Evolutionary conservation across 768 basidiomycete genomes (phyloP).

Genomic region (Ramaria rubella): DNA sequence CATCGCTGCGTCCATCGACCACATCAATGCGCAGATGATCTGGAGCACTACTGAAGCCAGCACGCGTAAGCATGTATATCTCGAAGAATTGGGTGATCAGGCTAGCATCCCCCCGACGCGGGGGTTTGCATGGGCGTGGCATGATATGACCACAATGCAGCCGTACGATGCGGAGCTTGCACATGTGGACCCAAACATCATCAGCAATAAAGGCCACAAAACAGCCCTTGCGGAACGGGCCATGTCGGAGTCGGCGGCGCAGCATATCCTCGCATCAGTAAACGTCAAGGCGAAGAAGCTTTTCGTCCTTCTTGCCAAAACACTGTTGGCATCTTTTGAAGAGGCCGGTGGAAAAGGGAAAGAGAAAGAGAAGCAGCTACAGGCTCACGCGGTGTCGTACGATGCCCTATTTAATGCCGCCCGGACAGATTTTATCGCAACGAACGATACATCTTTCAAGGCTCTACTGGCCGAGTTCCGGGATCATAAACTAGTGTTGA

Average conservation of each 20-base stretch:
- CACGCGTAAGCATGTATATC: slow-evolving; percentile 33
- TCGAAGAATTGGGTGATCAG: slow-evolving; percentile 14
- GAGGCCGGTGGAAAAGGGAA: slow-evolving; percentile 25
- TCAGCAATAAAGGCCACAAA: slow-evolving; percentile 34
- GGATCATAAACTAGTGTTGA: slow-evolving; percentile 81
- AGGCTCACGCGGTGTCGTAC: slow-evolving; percentile 48
- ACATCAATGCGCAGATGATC: slow-evolving; percentile 75
- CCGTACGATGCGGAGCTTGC: slow-evolving; percentile 77
- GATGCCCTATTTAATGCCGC: slow-evolving; percentile 68
- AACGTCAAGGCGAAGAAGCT: slow-evolving; percentile 81
- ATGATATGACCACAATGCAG: slow-evolving; percentile 81
- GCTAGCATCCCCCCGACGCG: slow-evolving; percentile 20
- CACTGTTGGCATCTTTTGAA: slow-evolving; percentile 59
- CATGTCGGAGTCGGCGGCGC: slow-evolving; percentile 70
- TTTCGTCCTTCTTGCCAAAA: slow-evolving; percentile 62
- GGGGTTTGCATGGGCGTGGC: slow-evolving; percentile 77
- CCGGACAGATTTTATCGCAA: slow-evolving; percentile 79
- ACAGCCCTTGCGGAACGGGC: slow-evolving; percentile 28
- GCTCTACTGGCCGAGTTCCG: slow-evolving; percentile 83
- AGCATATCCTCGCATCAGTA: slow-evolving; percentile 80
- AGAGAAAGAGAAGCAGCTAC: slow-evolving; percentile 32
- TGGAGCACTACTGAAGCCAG: slow-evolving; percentile 67
- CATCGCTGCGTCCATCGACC: slow-evolving; percentile 80
- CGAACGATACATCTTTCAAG: slow-evolving; percentile 77
- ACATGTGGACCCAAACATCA: slow-evolving; percentile 55